These are phyloP conservation scores for Aspergillus japonicus DNA, from an alignment of 2,329 filamentous ascomycete species.

Conservation along the genomic window DNA sequence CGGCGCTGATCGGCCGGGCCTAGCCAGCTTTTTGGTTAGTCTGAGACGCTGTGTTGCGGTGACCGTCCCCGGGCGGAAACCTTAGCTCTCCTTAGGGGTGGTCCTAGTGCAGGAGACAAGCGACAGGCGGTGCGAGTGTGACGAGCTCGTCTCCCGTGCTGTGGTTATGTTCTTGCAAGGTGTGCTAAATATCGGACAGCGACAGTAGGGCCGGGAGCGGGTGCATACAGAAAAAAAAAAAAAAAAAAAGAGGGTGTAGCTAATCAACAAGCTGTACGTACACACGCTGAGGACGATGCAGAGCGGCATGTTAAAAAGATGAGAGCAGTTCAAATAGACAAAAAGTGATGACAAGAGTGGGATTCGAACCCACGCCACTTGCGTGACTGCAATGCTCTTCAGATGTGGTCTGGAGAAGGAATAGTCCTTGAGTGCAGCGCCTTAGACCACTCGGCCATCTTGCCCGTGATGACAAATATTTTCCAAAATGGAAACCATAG, in stretches of 20 bases:
- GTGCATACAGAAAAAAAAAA: too few species aligned
- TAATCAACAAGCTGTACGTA: too few species aligned
- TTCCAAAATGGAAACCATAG: too few species aligned
- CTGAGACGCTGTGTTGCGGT: background rate
- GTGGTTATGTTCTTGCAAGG: too few species aligned
- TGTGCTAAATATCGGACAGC: too few species aligned
- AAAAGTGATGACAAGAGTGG: background rate
- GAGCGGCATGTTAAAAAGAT: too few species aligned
- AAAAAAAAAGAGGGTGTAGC: too few species aligned
- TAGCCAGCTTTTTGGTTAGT: background rate
- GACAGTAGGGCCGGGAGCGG: too few species aligned
- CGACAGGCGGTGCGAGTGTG: too few species aligned
- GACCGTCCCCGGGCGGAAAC: conserved; percentile 1
- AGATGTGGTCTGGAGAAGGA: background rate
- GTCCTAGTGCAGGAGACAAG: too few species aligned
- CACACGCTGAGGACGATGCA: too few species aligned
- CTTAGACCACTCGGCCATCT: background rate
- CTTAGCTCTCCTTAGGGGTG: background rate
- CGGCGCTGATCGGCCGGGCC: conserved; percentile 12
- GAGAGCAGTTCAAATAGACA: background rate
- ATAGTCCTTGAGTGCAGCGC: background rate
- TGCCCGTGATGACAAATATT: background rate
- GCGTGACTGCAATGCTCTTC: background rate
- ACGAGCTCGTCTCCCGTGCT: too few species aligned
- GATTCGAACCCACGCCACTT: background rate